Evolutionary conservation across 768 basidiomycete species (phyloP), one percentile per base, ranked within the genome.

Genomic region (Brasilioporus rufonigricans): DNA sequence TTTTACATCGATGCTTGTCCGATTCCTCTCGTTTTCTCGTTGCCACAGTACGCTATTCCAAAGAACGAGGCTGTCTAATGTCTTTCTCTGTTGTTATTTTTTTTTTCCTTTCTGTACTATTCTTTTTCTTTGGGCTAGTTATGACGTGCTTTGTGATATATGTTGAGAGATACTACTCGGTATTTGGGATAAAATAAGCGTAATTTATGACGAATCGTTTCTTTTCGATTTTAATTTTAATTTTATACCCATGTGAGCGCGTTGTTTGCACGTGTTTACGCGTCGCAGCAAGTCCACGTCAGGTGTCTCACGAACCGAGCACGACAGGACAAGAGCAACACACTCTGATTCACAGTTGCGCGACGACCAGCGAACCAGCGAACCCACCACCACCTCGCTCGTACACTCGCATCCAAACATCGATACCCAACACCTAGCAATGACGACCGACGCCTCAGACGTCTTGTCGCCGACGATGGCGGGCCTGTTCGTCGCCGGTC

Each of bases 391-490:
- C n/a, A n/a, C n/a, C n/a, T n/a, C n/a, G n/a, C n/a, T n/a, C n/a
- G n/a, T n/a, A n/a, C n/a, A n/a, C n/a, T n/a, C n/a, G n/a, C n/a
- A n/a, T n/a, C n/a, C n/a, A n/a, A n/a, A n/a, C n/a, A n/a, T n/a
- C n/a, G n/a, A n/a, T n/a, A n/a, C n/a, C n/a, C n/a, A n/a, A n/a
- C n/a, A n/a, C n/a, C n/a, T n/a, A 14, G 19, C 19, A 21, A 43
- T 26, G 23, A 24, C 77, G 53, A 82, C 80, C 56, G 66, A 48
- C 24, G 3, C n/a, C n/a, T n/a, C n/a, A n/a, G n/a, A n/a, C n/a
- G n/a, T n/a, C n/a, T n/a, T n/a, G n/a, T n/a, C n/a, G n/a, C 68
- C 39, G 65, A 68, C 26, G 66, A 70, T 39, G 72, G 71, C 41
- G 75, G 76, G 48, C 29, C 24, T 65, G 39, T 14, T 65, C 48